These are phyloP conservation scores for Fusarium sarcochroum DNA, from an alignment of 2,329 filamentous ascomycete genomes.

Conservation along the genomic window DNA sequence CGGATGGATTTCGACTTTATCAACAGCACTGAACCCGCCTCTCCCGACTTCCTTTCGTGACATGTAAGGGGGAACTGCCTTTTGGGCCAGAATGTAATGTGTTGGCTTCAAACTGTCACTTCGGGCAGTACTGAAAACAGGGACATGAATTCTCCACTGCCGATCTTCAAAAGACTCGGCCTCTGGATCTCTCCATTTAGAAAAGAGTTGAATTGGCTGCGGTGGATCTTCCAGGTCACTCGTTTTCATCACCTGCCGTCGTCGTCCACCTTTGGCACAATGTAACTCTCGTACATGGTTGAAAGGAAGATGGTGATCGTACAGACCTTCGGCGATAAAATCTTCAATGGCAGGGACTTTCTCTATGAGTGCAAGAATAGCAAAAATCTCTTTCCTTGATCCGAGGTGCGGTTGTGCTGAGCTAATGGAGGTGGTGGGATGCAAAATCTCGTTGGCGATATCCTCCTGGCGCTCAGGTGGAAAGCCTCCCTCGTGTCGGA, in stretches of 20 bases:
- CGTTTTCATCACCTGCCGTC: not conserved
- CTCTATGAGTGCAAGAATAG: conserved; percentile 8
- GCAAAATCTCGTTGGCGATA: not conserved
- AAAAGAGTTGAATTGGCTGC: not conserved
- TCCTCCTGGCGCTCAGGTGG: not conserved
- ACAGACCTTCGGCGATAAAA: conserved; percentile 13
- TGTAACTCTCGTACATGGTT: not conserved
- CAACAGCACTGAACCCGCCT: conserved; percentile 15
- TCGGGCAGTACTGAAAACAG: not conserved
- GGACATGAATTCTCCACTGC: conserved; percentile 13
- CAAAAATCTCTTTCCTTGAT: not conserved
- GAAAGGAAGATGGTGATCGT: conserved; percentile 14
- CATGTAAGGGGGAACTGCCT: not conserved
- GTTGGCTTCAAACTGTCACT: not conserved
- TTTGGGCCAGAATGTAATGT: not conserved
- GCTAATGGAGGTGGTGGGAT: not conserved
- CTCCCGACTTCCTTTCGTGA: not conserved
- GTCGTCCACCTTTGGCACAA: not conserved
- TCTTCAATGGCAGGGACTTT: not conserved
- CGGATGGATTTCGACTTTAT: conserved; percentile 8
- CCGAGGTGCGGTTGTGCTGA: not conserved
- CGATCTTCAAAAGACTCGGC: conserved; percentile 4
- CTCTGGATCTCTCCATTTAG: not conserved
- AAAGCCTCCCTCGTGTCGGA: not conserved
- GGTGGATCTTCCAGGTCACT: not conserved